Base-by-base conservation (phyloP, 495 filamentous ascomycete genomes). In the Daldinia vernicosa region DNA sequence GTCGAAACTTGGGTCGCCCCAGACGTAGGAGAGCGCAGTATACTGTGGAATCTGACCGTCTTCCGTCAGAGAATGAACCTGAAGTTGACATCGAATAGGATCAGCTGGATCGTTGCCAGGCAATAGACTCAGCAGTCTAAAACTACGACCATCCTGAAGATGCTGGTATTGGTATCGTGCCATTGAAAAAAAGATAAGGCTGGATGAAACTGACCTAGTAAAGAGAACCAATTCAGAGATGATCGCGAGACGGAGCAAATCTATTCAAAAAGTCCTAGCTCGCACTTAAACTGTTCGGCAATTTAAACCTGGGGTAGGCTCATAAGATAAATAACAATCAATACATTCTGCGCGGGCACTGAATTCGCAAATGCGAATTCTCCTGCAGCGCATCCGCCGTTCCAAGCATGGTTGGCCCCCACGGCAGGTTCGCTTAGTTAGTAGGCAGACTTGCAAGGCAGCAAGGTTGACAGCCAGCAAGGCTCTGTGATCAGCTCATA, bases 71-170 rank as follows among this genome's bases (percentile, higher is more conserved):
- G 32, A 57, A 37, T 57, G 54, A 57, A 37, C 33, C 54, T 26
- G 54, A n/a, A 57, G 54, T 57, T 57, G 54, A 40, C 54, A 57
- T 37, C 54, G 54, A 37, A 57, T 57, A 37, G 33, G 54, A 33
- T 57, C 54, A 26, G 54, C 32, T 17, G 30, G 54, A 57, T 57
- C 54, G 17, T 57, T 57, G n/a, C 53, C 30, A 22, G 53, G 53
- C 12, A 56, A 22, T 56, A 56, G 53, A 56, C 53, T 27, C 53
- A 56, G 4, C 1, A 56, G 53, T 35, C 53, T 56, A 35, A 56
- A 33, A 35, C 53, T 32, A 35, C 53, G 53, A 3, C n/a, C 30
- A 22, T 24, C 53, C 19, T 37, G 28, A 56, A 56, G 53, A 24
- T 19, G 53, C 30, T 33, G 14, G 14, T 56, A 56, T 35, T 35